Evolutionary conservation across 2,329 filamentous ascomycete genomes (phyloP).

Genomic region (Alternaria metachromatica): DNA sequence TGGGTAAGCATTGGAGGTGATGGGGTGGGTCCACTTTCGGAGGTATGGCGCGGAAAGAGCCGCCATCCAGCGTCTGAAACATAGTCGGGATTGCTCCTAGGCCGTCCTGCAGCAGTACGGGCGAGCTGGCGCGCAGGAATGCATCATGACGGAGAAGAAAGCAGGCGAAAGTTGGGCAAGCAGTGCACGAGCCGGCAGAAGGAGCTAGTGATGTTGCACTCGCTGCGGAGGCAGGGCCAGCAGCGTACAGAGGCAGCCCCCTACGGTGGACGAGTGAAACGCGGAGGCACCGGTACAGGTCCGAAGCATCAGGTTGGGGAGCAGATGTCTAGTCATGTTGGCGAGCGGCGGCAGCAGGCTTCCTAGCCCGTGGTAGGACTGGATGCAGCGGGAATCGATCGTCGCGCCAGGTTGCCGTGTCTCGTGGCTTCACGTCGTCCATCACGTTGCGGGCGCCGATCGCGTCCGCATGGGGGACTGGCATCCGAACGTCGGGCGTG

Average conservation of each 20-base stretch:
- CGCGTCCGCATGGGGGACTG: slow-evolving; percentile 3
- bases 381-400: slow-evolving; percentile 12
- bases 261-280: slow-evolving; percentile 9
- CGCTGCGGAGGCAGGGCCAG: slow-evolving; percentile 2
- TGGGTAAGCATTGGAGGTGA: slow-evolving; percentile 3
- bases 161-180: background rate
- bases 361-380: background rate
- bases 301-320: slow-evolving; percentile 1
- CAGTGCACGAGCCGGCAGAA: slow-evolving; percentile 12
- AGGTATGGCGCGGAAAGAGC: slow-evolving; percentile 21
- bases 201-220: slow-evolving; percentile 6
- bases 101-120: background rate
- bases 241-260: slow-evolving; percentile 1
- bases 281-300: slow-evolving; percentile 5
- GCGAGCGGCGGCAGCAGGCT: background rate
- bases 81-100: background rate
- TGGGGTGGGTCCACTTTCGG: slow-evolving; percentile 12
- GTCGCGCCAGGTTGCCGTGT: slow-evolving; percentile 8
- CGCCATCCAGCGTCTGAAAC: slow-evolving; percentile 12
- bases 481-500: background rate
- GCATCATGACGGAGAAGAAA: background rate
- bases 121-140: background rate
- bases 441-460: slow-evolving; percentile 5
- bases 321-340: background rate
- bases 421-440: slow-evolving; percentile 3